phyloP scores from a whole-genome alignment of 2,329 filamentous ascomycete genomes.

The Fonsecaea pedrosoi region DNA sequence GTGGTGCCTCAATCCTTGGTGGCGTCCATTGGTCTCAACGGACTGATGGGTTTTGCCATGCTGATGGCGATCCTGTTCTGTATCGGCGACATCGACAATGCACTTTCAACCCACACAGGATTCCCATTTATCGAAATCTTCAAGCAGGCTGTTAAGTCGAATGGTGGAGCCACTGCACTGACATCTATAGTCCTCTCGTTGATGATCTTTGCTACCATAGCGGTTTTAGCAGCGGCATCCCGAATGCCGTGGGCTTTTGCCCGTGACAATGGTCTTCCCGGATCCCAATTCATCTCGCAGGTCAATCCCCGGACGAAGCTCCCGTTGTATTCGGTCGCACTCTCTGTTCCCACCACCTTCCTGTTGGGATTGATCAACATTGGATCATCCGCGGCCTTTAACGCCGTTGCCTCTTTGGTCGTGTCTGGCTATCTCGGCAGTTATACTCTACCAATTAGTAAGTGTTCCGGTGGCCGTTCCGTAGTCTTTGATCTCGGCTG shows the following conservation, averaged over 20 bases:
- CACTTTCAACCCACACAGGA: constrained; percentile 42
- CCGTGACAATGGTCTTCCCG: constrained; percentile 52
- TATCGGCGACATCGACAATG: constrained; percentile 44
- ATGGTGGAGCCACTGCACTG: constrained; percentile 56
- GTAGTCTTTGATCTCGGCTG: neutral
- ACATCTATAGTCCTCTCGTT: constrained; percentile 41
- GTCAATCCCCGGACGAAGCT: constrained; percentile 60
- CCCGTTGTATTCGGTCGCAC: constrained; percentile 41
- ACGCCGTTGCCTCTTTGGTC: constrained; percentile 61
- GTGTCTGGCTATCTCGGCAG: constrained; percentile 59
- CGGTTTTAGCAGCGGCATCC: constrained; percentile 45
- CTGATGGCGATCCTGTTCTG: constrained; percentile 50
- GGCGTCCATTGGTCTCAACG: constrained; percentile 48
- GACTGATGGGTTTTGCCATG: constrained; percentile 47
- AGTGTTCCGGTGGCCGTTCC: neutral
- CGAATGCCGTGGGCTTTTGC: constrained; percentile 54
- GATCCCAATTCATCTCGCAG: constrained; percentile 42
- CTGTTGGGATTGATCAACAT: constrained; percentile 41
- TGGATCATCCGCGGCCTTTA: constrained; percentile 54
- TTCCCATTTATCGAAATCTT: constrained; percentile 57
- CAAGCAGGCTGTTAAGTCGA: constrained; percentile 52
- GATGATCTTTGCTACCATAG: constrained; percentile 44
- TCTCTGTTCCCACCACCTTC: constrained; percentile 34
- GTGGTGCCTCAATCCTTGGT: constrained; percentile 49
- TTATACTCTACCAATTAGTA: constrained; percentile 56